Conservation (phyloP, 768 basidiomycete species). For the Hortiboletus flavorubellus region DNA sequence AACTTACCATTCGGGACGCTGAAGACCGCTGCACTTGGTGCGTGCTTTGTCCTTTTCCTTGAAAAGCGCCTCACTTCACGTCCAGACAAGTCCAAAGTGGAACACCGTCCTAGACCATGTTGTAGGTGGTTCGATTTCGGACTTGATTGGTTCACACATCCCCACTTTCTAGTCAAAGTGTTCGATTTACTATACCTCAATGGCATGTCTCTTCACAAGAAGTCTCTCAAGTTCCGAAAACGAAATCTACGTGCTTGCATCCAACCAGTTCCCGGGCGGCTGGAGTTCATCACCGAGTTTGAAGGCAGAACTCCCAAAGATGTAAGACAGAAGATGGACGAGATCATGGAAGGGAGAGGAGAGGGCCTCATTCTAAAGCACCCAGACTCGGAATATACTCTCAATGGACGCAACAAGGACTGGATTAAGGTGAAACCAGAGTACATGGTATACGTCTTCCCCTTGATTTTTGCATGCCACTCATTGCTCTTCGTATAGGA, state of each 20-base stretch:
- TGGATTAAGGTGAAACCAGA: constrained; percentile 97
- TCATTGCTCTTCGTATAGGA: constrained; percentile 46
- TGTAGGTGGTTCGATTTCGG: constrained; percentile 49
- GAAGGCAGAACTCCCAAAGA: constrained; percentile 79
- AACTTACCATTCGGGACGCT: constrained; percentile 91
- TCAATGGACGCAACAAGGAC: constrained; percentile 85
- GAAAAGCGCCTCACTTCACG: not conserved
- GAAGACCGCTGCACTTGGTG: constrained; percentile 89
- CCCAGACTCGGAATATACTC: constrained; percentile 69
- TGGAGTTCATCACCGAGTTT: constrained; percentile 74
- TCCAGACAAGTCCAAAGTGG: constrained; percentile 66
- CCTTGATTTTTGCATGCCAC: not conserved
- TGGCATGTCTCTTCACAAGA: constrained; percentile 71
- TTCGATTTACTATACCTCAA: constrained; percentile 93
- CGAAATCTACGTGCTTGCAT: constrained; percentile 69
- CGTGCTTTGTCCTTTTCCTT: constrained; percentile 8
- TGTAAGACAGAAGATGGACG: constrained; percentile 75
- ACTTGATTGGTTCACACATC: not conserved
- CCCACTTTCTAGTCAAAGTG: constrained; percentile 74
- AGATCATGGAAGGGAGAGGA: constrained; percentile 79
- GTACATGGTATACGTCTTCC: constrained; percentile 59
- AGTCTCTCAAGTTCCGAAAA: constrained; percentile 73
- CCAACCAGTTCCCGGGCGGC: constrained; percentile 65
- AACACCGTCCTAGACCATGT: constrained; percentile 81
- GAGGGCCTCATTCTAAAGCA: constrained; percentile 95